Evolutionary conservation across 108 stramenopile species (phyloP).

Genomic region (Skeletonema costatum): DNA sequence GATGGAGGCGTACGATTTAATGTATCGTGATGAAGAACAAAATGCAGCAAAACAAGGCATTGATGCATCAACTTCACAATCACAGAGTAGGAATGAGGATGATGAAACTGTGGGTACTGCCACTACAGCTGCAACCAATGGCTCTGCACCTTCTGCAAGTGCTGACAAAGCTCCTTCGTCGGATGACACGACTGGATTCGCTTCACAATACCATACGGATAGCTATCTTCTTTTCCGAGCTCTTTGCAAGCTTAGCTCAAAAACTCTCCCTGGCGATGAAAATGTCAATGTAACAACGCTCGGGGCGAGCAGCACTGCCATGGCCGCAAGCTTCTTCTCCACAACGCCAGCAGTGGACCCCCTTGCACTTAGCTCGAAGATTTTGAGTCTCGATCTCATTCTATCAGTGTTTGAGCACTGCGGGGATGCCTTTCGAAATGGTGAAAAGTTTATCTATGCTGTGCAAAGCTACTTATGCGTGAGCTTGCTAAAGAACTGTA

Average conservation of each 20-base stretch:
- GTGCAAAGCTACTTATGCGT: constrained; percentile 94
- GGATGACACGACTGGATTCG: constrained; percentile 48
- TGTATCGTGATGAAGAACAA: constrained; percentile 6
- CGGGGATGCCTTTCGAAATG: constrained; percentile 79
- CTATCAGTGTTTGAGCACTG: constrained; percentile 84
- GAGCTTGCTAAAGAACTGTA: constrained; percentile 94
- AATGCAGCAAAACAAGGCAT: background rate
- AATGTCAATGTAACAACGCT: constrained; percentile 25
- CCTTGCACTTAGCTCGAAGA: constrained; percentile 86
- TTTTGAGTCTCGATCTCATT: constrained; percentile 93
- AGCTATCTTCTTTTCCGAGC: constrained; percentile 95
- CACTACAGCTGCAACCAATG: constrained; percentile 18
- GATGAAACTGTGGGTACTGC: constrained; percentile 26
- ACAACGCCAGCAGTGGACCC: constrained; percentile 64
- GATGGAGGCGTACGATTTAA: constrained; percentile 88
- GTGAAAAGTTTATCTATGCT: constrained; percentile 90
- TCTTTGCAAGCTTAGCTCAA: constrained; percentile 92
- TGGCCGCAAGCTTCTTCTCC: constrained; percentile 46
- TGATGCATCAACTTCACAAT: background rate
- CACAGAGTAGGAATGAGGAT: constrained; percentile 4
- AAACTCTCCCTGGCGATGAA: constrained; percentile 78
- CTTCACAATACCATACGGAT: constrained; percentile 92
- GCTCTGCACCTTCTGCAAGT: constrained; percentile 2
- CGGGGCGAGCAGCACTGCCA: constrained; percentile 4
- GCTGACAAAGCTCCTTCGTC: background rate